Base-by-base conservation (phyloP, 2,329 filamentous ascomycete genomes). In the Aotearoamyces nothofagi region DNA sequence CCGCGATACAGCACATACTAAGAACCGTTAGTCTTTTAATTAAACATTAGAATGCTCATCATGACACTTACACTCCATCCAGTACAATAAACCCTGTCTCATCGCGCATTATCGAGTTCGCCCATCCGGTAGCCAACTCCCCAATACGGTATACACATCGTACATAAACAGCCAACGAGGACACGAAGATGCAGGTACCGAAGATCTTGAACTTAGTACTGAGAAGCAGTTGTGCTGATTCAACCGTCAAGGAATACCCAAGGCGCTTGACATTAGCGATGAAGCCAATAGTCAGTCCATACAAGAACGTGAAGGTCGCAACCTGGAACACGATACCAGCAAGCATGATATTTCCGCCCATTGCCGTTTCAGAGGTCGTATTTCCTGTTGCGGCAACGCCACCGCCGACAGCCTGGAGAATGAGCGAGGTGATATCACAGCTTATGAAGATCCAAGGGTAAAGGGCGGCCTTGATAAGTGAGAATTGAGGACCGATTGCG, bases 41-140 rank as follows among this genome's bases (percentile, higher is more conserved):
- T 7, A 8, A 11, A 22, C 15, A n/a, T 15, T 15, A 9, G 8
- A 20, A 15, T 6, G 16, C 11, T n/a, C 10, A 14, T 9, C 11
- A 14, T 15, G n/a, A 13, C 19, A 46, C 46, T 42, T 43, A 66
- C 57, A 56, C 56, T 37, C 57, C 54, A 41, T 75, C 69, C 14
- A 75, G 57, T 9, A 66, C 59, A 33, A 72, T 59, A 40, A 75
- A 75, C 12, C 60, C 62, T 24, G 56, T 51, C 51, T 76, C 55
- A 46, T 72, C 59, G 40, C 69, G 66, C 68, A 76, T 74, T 43
- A 74, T 65, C 9, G 55, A 43, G 50, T 70, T 73, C 10, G 64
- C 63, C 68, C 69, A 76, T 13, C 69, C 69, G 17, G 66, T 66
- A 2, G 64, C 60, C 67, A 75, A 72, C 43, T 74, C 69, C 3